These are phyloP conservation scores for Paecilomyces variotii DNA, from an alignment of 2,329 filamentous ascomycete species.

Conservation along the genomic window DNA sequence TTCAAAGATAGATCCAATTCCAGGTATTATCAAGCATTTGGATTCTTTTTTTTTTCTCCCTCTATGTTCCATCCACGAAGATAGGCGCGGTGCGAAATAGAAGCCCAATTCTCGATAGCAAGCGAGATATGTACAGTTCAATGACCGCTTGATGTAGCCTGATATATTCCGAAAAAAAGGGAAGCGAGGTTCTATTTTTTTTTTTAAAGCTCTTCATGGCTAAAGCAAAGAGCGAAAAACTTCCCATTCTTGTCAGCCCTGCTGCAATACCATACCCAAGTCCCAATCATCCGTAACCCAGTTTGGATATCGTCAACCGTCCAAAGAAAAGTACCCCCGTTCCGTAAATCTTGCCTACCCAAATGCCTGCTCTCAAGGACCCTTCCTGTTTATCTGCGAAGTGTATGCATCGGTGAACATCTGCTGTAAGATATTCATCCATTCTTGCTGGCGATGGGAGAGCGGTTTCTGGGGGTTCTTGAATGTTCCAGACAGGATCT, in stretches of 20 bases:
- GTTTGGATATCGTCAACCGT: neutral
- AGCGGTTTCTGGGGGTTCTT: conserved; percentile 32
- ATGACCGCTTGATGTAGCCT: neutral
- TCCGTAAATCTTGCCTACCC: neutral
- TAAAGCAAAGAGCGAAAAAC: neutral
- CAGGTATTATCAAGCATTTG: too few species aligned
- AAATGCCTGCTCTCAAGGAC: neutral
- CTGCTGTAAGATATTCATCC: conserved; percentile 66
- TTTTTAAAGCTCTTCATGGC: neutral
- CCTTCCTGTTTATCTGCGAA: neutral
- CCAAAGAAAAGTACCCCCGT: neutral
- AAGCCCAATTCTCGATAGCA: neutral
- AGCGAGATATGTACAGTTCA: neutral
- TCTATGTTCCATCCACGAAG: too few species aligned
- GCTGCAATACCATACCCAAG: neutral
- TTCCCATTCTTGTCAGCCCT: neutral
- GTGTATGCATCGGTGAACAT: conserved; percentile 46
- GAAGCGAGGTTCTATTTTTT: neutral
- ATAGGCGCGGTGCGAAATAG: too few species aligned
- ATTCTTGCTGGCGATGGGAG: conserved; percentile 59
- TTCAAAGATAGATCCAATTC: too few species aligned
- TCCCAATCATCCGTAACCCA: neutral
- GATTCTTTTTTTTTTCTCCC: too few species aligned
- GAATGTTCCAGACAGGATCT: conserved; percentile 65
- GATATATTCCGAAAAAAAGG: neutral